Conservation (phyloP, 2,329 filamentous ascomycete genomes). For the Fusarium decemcellulare region DNA sequence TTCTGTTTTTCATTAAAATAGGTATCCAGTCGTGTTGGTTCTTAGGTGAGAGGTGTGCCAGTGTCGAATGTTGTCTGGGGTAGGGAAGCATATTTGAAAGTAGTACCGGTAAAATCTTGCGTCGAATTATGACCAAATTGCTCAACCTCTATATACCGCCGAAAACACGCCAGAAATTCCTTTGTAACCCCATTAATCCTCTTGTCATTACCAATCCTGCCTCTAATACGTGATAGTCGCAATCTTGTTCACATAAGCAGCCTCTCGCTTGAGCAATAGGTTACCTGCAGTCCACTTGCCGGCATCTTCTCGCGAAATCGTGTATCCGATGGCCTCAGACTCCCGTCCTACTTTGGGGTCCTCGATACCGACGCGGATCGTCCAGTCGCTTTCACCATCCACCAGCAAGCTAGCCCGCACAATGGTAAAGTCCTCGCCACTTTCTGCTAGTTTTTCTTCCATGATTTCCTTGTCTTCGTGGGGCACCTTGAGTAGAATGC, state of each 20-base stretch:
- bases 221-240: slow-evolving; percentile 53
- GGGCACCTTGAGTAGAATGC: slow-evolving; percentile 55
- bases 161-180: background rate
- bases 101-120: too few relatives aligned
- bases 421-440: slow-evolving; percentile 54
- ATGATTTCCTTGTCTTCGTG: slow-evolving; percentile 64
- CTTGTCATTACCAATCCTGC: too few relatives aligned
- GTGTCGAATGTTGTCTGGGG: too few relatives aligned
- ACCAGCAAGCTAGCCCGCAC: slow-evolving; percentile 56
- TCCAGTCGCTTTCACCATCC: slow-evolving; percentile 44
- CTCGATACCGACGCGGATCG: slow-evolving; percentile 57
- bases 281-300: slow-evolving; percentile 63
- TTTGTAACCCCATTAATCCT: background rate
- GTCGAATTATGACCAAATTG: too few relatives aligned
- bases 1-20: too few relatives aligned
- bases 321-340: slow-evolving; percentile 59
- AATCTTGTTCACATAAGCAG: slow-evolving; percentile 53
- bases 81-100: too few relatives aligned
- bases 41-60: too few relatives aligned
- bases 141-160: too few relatives aligned
- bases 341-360: slow-evolving; percentile 51
- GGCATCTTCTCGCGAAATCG: slow-evolving; percentile 60
- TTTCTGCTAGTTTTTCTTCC: slow-evolving; percentile 53
- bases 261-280: slow-evolving; percentile 45
- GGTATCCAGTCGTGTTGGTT: too few relatives aligned